These are phyloP conservation scores for Dipteronia dyeriana DNA, from an alignment of 345 rosid genomes.

Conservation along the genomic window DNA sequence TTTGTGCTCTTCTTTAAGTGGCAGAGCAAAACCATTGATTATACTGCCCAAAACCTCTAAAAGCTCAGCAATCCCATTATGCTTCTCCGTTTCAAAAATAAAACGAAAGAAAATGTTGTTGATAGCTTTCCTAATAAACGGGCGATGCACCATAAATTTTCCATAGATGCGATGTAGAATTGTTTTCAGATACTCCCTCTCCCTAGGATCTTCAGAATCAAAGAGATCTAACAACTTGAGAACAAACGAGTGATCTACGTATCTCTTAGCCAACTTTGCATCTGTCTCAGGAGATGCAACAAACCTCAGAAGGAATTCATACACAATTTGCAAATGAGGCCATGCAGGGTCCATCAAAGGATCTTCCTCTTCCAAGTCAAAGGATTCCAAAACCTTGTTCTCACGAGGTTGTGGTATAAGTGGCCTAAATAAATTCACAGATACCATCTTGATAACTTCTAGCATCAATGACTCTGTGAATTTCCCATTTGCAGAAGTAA, in stretches of 20 bases:
- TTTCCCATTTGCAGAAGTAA: conserved; percentile 55
- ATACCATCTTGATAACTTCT: conserved; percentile 67
- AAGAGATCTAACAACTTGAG: conserved; percentile 61
- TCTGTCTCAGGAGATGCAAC: conserved; percentile 77
- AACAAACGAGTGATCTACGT: conserved; percentile 63
- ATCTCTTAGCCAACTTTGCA: conserved; percentile 70
- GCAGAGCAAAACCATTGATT: conserved; percentile 76
- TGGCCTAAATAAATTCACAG: conserved; percentile 62
- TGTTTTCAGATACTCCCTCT: conserved; percentile 69
- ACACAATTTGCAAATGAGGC: conserved; percentile 78
- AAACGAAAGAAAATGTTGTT: conserved; percentile 67
- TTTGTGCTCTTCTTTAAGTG: conserved; percentile 74
- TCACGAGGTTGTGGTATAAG: conserved; percentile 64
- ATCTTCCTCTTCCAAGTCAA: conserved; percentile 77
- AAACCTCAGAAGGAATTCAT: conserved; percentile 70
- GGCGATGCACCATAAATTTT: conserved; percentile 76
- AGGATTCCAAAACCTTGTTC: conserved; percentile 55
- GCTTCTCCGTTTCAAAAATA: conserved; percentile 72
- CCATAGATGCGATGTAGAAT: conserved; percentile 71
- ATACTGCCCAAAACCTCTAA: conserved; percentile 75
- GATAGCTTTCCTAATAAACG: conserved; percentile 66
- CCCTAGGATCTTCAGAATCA: conserved; percentile 77
- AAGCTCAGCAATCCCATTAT: conserved; percentile 72
- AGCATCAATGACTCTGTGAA: conserved; percentile 54
- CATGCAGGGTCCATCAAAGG: conserved; percentile 75